Conservation (phyloP, 2,329 filamentous ascomycete genomes). For the Plenodomus biglobosus region DNA sequence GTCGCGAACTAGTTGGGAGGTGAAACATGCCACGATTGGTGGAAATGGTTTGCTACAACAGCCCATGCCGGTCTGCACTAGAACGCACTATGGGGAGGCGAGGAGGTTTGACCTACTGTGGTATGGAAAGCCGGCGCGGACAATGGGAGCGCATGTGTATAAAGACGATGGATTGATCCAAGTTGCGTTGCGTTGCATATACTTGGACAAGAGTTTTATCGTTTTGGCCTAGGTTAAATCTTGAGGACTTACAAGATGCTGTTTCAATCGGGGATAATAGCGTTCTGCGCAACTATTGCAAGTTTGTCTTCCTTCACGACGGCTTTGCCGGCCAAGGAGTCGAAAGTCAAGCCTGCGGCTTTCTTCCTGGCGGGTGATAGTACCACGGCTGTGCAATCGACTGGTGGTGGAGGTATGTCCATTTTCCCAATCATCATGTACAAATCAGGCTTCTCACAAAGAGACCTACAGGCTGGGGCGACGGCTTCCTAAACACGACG, state of each 20-base stretch:
- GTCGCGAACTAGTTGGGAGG: neutral
- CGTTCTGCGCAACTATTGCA: neutral
- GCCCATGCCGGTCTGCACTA: neutral
- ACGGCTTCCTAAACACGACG: conserved; percentile 55
- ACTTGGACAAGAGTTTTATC: too few relatives aligned
- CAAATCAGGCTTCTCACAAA: neutral
- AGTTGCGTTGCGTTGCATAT: too few relatives aligned
- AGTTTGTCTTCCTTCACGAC: neutral
- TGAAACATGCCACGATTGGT: neutral
- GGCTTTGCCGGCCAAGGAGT: conserved; percentile 1
- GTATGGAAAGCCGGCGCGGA: neutral
- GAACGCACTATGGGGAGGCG: neutral
- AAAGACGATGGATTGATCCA: neutral
- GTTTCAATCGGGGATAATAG: neutral
- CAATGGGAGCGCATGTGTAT: neutral
- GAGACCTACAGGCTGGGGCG: conserved; percentile 53
- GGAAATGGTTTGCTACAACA: neutral
- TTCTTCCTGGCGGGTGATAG: conserved; percentile 44
- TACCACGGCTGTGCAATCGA: conserved; percentile 36
- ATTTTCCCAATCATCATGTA: neutral
- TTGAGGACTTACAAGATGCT: neutral
- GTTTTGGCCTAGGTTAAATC: too few relatives aligned
- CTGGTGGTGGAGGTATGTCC: conserved; percentile 19
- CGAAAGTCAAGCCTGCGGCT: conserved; percentile 16
- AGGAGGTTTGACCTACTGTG: neutral